phyloP scores from a whole-genome alignment of 192 early-diverging fungal species.

The Piromyces finnis region DNA sequence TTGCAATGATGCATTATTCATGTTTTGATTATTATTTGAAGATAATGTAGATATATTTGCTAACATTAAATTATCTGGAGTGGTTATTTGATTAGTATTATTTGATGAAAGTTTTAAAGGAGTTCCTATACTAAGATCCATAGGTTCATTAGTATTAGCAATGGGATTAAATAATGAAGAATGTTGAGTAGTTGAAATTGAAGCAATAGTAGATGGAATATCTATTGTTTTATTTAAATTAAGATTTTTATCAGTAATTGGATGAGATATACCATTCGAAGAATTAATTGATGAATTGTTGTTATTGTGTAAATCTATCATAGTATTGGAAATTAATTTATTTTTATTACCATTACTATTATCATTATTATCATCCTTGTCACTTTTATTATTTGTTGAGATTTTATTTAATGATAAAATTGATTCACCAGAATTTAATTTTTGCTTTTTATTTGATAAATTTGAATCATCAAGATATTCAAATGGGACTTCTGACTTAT shows the following conservation, averaged over 20 bases:
- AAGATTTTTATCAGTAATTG: not conserved
- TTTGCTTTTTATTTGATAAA: too few species aligned
- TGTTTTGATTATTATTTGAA: not conserved
- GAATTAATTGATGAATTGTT: not conserved
- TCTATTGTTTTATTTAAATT: not conserved
- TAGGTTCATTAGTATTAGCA: not conserved
- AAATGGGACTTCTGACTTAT: too few species aligned
- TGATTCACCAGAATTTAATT: too few species aligned
- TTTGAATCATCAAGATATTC: too few species aligned
- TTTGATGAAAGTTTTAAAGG: not conserved
- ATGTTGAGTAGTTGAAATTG: too few species aligned
- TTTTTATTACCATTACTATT: too few species aligned
- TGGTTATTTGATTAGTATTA: not conserved
- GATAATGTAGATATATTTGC: not conserved
- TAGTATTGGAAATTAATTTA: too few species aligned
- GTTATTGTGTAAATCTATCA: too few species aligned
- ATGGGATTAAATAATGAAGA: not conserved
- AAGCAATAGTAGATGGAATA: not conserved
- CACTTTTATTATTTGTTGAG: too few species aligned
- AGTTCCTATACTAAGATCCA: not conserved
- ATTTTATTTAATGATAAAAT: too few species aligned
- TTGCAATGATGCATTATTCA: not conserved
- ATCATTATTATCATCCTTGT: too few species aligned
- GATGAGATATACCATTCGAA: not conserved
- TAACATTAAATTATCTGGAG: not conserved